Conservation (phyloP, 257 asterid species). For the Ophiorrhiza pumila region DNA sequence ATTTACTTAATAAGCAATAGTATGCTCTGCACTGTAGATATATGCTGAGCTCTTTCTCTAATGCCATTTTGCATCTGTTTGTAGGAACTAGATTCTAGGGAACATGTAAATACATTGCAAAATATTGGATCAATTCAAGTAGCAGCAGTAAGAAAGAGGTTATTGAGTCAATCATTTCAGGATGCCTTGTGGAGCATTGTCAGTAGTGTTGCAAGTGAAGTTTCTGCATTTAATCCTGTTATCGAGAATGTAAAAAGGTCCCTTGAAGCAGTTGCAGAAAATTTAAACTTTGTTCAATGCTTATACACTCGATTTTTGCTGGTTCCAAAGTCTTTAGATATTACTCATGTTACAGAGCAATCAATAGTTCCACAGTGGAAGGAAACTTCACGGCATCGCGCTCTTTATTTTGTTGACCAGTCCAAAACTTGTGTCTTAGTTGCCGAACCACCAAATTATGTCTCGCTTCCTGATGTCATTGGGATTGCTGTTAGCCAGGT, state of each 20-base stretch:
- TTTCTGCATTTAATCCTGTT: constrained; percentile 44
- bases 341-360: constrained; percentile 52
- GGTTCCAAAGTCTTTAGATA: constrained; percentile 58
- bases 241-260: constrained; percentile 48
- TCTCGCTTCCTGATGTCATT: constrained; percentile 65
- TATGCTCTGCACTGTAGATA: constrained; percentile 3
- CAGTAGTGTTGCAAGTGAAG: constrained; percentile 35
- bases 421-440: constrained; percentile 49
- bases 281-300: constrained; percentile 60
- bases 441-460: constrained; percentile 78
- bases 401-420: constrained; percentile 71
- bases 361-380: constrained; percentile 81
- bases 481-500: constrained; percentile 64
- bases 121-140: constrained; percentile 56
- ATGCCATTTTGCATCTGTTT: constrained; percentile 22
- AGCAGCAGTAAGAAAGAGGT: constrained; percentile 49
- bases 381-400: constrained; percentile 44
- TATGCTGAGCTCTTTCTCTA: constrained; percentile 21
- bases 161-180: constrained; percentile 71
- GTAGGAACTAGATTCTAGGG: constrained; percentile 64
- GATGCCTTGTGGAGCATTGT: constrained; percentile 67
- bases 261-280: constrained; percentile 59
- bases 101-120: constrained; percentile 52
- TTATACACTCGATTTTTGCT: constrained; percentile 71
- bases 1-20: not conserved